Evolutionary conservation across 2,329 filamentous ascomycete genomes (phyloP), one percentile per base, ranked within the genome.

Genomic region (Claviceps sp.): DNA sequence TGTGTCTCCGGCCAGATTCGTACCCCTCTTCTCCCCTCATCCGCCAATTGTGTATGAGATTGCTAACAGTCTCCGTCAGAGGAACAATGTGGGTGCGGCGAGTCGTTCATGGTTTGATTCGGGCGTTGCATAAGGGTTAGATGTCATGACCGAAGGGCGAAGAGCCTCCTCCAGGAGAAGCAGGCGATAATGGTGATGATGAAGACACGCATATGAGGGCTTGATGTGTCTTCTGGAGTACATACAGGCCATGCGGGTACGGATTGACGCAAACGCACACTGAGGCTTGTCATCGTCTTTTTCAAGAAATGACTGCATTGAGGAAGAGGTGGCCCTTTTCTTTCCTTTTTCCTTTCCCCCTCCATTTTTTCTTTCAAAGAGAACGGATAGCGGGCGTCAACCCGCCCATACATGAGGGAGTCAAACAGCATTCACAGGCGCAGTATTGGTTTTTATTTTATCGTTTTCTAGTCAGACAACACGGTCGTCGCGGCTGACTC

Each of bases 61-160:
- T 11, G 48, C 59, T 60, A 6, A 50, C 41, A 5, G 11, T 45
- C 5, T 46, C n/a, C 46, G 10, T 14, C 66, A 96, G 90, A 95
- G 77, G 91, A 95, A 65, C 80, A 94, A 75, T 97, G 91, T 62
- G 91, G 91, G 41, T 97, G 91, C 60, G 91, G 91, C 63, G 91
- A 97, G 73, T 95, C 89, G 1, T 97, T 97, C 66, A 95, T 89
- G 84, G 86, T 90, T 52, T 82, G 67, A 61, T 3, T 13, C 5
- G 19, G 30, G 30, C 30, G 30, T 34, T 16, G 19, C 3, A 43
- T 16, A 22, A 16, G 19, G 8, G 11, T 6, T 43, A 14, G 42
- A 43, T 24, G 24, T 43, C 42, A 6, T n/a, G 19, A 4, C 19
- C 19, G 13, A 16, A 43, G 42, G 10, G 30, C 30, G 30, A 43